Evolutionary conservation across 2,329 filamentous ascomycete species (phyloP).

Genomic region (Claviceps sp.): DNA sequence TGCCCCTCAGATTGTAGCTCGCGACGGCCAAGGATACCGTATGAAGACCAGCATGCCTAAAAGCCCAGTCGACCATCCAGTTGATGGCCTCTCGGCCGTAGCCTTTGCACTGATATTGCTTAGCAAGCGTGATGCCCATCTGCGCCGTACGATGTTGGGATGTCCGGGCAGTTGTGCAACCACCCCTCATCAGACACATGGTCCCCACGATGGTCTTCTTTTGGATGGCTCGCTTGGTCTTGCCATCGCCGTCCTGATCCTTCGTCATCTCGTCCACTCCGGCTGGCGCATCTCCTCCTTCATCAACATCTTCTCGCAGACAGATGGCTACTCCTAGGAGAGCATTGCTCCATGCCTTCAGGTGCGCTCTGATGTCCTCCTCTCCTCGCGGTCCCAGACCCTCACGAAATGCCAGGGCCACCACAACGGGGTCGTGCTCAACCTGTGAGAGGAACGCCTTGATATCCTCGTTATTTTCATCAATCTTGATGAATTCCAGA

Average conservation of each 20-base stretch:
- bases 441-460: conserved; percentile 6
- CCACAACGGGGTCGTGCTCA: conserved; percentile 7
- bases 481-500: conserved; percentile 9
- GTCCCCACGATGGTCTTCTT: conserved; percentile 8
- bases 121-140: conserved; percentile 24
- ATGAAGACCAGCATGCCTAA: conserved; percentile 28
- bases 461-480: conserved; percentile 8
- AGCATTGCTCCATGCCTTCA: conserved; percentile 6
- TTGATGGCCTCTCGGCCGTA: conserved; percentile 33
- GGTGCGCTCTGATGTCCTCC: conserved; percentile 7
- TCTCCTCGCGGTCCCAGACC: conserved; percentile 5
- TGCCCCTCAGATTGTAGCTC: conserved; percentile 28
- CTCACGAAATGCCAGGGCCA: conserved; percentile 6
- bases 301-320: conserved; percentile 4
- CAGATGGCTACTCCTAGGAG: conserved; percentile 11
- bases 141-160: conserved; percentile 10
- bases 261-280: not conserved
- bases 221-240: not conserved
- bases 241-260: not conserved
- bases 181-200: conserved; percentile 10
- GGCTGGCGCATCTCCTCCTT: not conserved
- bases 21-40: conserved; percentile 26
- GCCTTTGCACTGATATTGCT: conserved; percentile 22
- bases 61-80: conserved; percentile 33
- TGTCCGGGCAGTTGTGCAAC: conserved; percentile 1